Conservation (phyloP, 139 green algal genomes). For the Coccomyxa sp. region DNA sequence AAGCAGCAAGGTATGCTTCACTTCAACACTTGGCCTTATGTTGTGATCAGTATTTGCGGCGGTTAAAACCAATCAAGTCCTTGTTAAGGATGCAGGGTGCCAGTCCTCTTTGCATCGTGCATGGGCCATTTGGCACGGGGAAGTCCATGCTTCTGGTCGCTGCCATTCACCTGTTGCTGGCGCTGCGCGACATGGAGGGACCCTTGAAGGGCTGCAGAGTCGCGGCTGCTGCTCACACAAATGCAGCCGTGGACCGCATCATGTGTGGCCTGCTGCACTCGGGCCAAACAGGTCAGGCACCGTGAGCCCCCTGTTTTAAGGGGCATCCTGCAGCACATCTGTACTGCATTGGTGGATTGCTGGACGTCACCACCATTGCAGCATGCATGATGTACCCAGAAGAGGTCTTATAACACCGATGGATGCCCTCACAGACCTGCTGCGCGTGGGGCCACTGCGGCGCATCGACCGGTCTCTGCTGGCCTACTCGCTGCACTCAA, state of each 20-base stretch:
- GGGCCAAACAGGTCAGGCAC: slow-evolving; percentile 43
- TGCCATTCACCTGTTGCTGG: slow-evolving; percentile 60
- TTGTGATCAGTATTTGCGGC: too few species aligned
- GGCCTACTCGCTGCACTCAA: slow-evolving; percentile 59
- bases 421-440: slow-evolving; percentile 39
- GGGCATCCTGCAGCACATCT: neutral
- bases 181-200: neutral
- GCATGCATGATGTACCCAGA: neutral
- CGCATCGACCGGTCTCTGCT: slow-evolving; percentile 68
- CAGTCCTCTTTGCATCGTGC: slow-evolving; percentile 61
- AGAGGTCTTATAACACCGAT: too few species aligned
- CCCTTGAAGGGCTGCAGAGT: slow-evolving; percentile 28
- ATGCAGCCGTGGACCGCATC: slow-evolving; percentile 81
- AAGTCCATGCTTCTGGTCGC: slow-evolving; percentile 76
- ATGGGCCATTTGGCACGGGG: slow-evolving; percentile 69
- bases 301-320: neutral
- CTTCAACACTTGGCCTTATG: too few species aligned
- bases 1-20: too few species aligned
- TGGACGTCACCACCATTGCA: neutral
- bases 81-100: neutral
- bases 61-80: too few species aligned
- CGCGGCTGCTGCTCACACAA: slow-evolving; percentile 81
- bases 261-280: slow-evolving; percentile 51
- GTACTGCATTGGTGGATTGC: neutral
- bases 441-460: slow-evolving; percentile 68